Percentiles rank a stretch among this genome's conserved stretches.
Evolutionary conservation across 345 rosid genomes (phyloP).

Genomic region (Bruguiera sexangula): DNA sequence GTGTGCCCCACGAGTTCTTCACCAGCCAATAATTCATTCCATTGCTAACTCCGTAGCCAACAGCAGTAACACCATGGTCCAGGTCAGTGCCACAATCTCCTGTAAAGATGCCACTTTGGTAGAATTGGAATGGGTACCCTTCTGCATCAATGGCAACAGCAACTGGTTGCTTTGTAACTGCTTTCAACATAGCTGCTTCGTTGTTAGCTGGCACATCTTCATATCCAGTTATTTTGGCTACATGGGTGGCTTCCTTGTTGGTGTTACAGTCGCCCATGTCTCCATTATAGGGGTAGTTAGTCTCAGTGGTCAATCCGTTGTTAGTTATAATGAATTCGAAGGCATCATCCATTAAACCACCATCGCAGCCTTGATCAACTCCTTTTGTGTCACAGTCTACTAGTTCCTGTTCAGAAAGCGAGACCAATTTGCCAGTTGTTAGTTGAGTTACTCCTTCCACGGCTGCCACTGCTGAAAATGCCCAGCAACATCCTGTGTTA

Average conservation of each 20-base stretch:
- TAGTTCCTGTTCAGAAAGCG: conserved; percentile 32
- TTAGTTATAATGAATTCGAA: conserved; percentile 28
- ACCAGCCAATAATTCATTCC: conserved; percentile 25
- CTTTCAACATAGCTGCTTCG: conserved; percentile 24
- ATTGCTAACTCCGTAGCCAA: conserved; percentile 17
- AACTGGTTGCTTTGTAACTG: conserved; percentile 16
- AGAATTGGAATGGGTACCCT: conserved; percentile 19
- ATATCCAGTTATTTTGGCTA: conserved; percentile 17
- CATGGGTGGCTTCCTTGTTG: conserved; percentile 7
- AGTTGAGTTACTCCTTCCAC: background rate
- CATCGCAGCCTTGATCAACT: conserved; percentile 28
- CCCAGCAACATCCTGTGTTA: conserved; percentile 1
- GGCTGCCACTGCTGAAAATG: background rate
- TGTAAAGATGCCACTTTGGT: conserved; percentile 16
- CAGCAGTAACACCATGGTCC: conserved; percentile 20
- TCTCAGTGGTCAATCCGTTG: conserved; percentile 28
- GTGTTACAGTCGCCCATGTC: conserved; percentile 19
- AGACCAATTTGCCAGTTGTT: conserved; percentile 15
- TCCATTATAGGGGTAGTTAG: conserved; percentile 25
- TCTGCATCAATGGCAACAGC: conserved; percentile 27
- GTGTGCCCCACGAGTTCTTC: conserved; percentile 25
- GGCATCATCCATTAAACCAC: conserved; percentile 34
- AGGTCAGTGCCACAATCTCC: conserved; percentile 21
- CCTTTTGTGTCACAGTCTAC: conserved; percentile 30
- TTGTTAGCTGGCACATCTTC: conserved; percentile 20